Conservation (phyloP, 495 filamentous ascomycete genomes). For the Thermochaetoides thermophila region DNA sequence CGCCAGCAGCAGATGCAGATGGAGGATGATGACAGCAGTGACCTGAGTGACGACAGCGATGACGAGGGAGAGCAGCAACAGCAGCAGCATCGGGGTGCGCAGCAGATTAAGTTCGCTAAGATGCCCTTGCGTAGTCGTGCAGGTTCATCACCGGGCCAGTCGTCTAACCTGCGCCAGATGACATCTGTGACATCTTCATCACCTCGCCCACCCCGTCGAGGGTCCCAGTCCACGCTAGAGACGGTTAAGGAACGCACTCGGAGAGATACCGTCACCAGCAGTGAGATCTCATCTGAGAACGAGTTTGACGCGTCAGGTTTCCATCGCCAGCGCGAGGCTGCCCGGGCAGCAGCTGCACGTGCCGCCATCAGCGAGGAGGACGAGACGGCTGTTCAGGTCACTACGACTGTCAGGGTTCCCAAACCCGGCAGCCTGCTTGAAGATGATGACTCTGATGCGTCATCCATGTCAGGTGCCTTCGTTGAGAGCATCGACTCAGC, state of each 20-base stretch:
- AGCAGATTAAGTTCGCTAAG: conserved; percentile 89
- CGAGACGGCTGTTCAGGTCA: neutral
- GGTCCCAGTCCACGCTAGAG: conserved; percentile 64
- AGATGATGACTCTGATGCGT: conserved; percentile 43
- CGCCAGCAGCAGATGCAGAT: conserved; percentile 58
- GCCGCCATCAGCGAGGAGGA: conserved; percentile 22
- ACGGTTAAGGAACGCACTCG: conserved; percentile 59
- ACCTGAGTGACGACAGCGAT: conserved; percentile 91
- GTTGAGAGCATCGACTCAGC: conserved; percentile 39
- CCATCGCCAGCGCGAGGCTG: conserved; percentile 39
- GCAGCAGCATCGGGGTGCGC: conserved; percentile 42
- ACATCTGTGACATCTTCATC: conserved; percentile 23
- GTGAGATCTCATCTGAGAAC: conserved; percentile 83
- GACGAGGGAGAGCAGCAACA: conserved; percentile 57
- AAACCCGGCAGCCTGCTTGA: conserved; percentile 38
- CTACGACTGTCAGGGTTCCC: too few relatives aligned
- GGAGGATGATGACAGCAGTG: conserved; percentile 94
- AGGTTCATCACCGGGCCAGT: conserved; percentile 72
- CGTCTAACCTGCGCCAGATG: conserved; percentile 34
- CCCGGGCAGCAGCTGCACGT: conserved; percentile 20
- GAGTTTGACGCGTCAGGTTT: conserved; percentile 58
- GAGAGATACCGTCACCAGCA: conserved; percentile 79
- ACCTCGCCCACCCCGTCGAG: conserved; percentile 35
- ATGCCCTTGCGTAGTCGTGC: conserved; percentile 80
- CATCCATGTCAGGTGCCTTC: conserved; percentile 37